Evolutionary conservation across 495 filamentous ascomycete genomes (phyloP).

Genomic region (Cladorrhinum samala): DNA sequence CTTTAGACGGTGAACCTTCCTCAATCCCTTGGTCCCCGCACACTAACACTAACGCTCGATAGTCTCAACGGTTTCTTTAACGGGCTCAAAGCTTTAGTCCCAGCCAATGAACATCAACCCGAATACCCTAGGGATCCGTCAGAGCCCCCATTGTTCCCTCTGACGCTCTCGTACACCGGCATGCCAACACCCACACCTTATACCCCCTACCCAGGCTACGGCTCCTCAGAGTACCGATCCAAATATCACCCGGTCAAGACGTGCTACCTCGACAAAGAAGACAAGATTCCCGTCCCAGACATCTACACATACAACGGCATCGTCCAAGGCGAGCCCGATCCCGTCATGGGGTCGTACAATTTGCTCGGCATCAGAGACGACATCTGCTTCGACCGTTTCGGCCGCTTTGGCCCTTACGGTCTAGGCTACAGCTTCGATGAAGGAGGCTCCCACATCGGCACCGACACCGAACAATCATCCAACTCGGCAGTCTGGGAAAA

Average conservation of each 20-base stretch:
- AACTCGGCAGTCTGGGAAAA: conserved; percentile 65
- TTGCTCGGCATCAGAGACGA: conserved; percentile 73
- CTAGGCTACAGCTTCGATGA: conserved; percentile 68
- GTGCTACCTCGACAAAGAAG: conserved; percentile 68
- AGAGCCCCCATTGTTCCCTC: conserved; percentile 21
- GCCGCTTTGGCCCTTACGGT: conserved; percentile 84
- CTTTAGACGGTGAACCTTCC: conserved; percentile 39
- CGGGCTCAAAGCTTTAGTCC: conserved; percentile 63
- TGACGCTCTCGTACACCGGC: conserved; percentile 29
- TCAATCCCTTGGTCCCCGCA: not conserved
- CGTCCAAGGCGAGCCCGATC: conserved; percentile 71
- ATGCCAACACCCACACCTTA: conserved; percentile 54
- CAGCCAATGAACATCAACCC: conserved; percentile 56
- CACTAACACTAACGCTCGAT: not conserved
- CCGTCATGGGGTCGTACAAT: conserved; percentile 73
- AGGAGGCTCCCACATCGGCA: conserved; percentile 71
- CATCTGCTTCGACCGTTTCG: conserved; percentile 91
- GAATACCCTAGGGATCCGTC: conserved; percentile 61
- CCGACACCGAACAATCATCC: conserved; percentile 70
- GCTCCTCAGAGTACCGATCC: conserved; percentile 49
- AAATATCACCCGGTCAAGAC: conserved; percentile 59
- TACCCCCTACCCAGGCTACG: conserved; percentile 63
- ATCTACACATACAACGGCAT: conserved; percentile 67
- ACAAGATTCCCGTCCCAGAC: conserved; percentile 54
- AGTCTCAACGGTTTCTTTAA: conserved; percentile 72